Conservation (phyloP, 768 basidiomycete species). For the Suillus luteus region DNA sequence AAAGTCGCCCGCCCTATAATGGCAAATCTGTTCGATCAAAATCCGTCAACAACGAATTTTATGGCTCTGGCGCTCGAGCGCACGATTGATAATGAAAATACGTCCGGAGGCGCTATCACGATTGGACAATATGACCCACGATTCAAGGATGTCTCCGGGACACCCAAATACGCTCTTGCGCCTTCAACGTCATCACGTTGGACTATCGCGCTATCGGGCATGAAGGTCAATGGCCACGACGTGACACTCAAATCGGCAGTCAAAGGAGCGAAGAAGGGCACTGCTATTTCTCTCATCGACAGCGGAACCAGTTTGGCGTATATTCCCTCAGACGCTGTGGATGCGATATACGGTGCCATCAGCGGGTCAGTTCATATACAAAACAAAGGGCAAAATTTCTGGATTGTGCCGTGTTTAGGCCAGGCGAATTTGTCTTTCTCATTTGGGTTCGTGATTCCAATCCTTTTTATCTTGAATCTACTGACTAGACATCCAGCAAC, state of each 20-base stretch:
- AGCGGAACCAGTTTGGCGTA: constrained; percentile 45
- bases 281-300: constrained; percentile 42
- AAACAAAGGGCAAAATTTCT: constrained; percentile 30
- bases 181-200: constrained; percentile 40
- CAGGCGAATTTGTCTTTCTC: constrained; percentile 33
- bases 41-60: constrained; percentile 38
- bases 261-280: constrained; percentile 31
- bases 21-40: constrained; percentile 41
- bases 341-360: constrained; percentile 43
- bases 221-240: constrained; percentile 36
- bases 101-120: constrained; percentile 41
- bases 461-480: neutral
- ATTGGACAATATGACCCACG: constrained; percentile 45
- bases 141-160: constrained; percentile 32
- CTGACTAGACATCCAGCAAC: constrained; percentile 22
- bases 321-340: constrained; percentile 35
- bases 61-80: constrained; percentile 46
- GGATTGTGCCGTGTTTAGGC: constrained; percentile 39
- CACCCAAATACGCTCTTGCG: constrained; percentile 36
- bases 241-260: constrained; percentile 34
- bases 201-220: constrained; percentile 43
- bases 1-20: constrained; percentile 33
- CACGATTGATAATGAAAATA: constrained; percentile 41
- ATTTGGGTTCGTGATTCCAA: constrained; percentile 16
- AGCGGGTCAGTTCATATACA: constrained; percentile 38